These are phyloP conservation scores for Euphorbia celastroides DNA, from an alignment of 441 rosid genomes.

Conservation along the genomic window DNA sequence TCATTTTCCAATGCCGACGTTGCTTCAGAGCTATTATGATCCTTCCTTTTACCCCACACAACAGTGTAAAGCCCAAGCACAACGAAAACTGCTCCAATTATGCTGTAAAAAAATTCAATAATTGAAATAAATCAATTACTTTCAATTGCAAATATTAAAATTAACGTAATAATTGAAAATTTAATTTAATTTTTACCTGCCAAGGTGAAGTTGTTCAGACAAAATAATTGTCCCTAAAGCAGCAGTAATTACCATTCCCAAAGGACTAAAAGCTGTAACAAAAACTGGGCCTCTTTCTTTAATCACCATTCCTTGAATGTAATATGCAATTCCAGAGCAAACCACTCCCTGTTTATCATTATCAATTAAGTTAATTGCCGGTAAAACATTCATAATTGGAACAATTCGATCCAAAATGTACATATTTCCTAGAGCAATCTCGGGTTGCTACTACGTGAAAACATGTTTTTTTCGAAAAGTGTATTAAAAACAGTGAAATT, in stretches of 20 bases:
- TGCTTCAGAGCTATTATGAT: conserved; percentile 23
- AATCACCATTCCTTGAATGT: conserved; percentile 66
- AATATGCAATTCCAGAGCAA: conserved; percentile 85
- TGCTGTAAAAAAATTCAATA: conserved; percentile 32
- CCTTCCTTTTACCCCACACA: conserved; percentile 89
- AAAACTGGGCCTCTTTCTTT: conserved; percentile 79
- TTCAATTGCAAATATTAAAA: neutral
- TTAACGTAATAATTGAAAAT: neutral
- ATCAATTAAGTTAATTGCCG: neutral
- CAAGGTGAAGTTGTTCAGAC: conserved; percentile 63
- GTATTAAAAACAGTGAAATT: too few relatives aligned
- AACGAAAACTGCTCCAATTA: conserved; percentile 65
- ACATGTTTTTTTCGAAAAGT: too few relatives aligned
- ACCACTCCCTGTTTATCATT: conserved; percentile 52
- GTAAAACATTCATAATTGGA: neutral
- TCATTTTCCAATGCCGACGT: conserved; percentile 15
- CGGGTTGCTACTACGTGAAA: too few relatives aligned
- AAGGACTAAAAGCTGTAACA: conserved; percentile 67
- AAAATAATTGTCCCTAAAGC: conserved; percentile 50
- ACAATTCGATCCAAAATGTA: too few relatives aligned
- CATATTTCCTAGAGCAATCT: too few relatives aligned
- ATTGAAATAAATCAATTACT: neutral
- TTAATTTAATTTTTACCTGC: conserved; percentile 45
- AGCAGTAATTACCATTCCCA: conserved; percentile 76
- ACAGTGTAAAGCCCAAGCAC: conserved; percentile 74